These are phyloP conservation scores for Quambalaria eucalypti DNA, from an alignment of 1,284 basidiomycete genomes.

Conservation along the genomic window DNA sequence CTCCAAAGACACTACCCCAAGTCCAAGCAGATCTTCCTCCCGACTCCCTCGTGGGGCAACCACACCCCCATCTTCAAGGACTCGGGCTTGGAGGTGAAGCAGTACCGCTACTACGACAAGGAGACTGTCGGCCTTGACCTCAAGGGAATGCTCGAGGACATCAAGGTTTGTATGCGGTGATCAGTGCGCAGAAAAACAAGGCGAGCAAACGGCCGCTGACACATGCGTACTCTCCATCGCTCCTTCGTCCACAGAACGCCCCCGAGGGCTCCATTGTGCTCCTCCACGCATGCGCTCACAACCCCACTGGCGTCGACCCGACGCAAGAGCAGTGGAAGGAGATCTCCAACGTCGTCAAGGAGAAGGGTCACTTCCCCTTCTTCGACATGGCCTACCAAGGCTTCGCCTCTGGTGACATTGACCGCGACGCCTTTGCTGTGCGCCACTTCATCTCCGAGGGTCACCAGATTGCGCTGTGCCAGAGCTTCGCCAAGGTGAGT, in stretches of 20 bases:
- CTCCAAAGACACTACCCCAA: conserved; percentile 74
- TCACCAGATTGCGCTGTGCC: conserved; percentile 38
- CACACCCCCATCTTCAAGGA: conserved; percentile 68
- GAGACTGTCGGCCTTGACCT: conserved; percentile 47
- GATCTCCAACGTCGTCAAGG: conserved; percentile 48
- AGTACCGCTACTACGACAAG: conserved; percentile 58
- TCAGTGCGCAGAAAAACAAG: neutral
- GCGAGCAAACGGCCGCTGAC: neutral
- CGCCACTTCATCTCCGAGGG: conserved; percentile 49
- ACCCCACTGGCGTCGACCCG: conserved; percentile 50
- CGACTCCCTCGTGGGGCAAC: conserved; percentile 94
- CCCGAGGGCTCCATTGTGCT: conserved; percentile 52
- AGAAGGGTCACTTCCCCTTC: conserved; percentile 81
- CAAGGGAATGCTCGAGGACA: conserved; percentile 43
- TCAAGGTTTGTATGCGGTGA: conserved; percentile 14
- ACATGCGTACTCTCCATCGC: conserved; percentile 21
- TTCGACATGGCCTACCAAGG: conserved; percentile 81
- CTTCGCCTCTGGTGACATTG: conserved; percentile 42
- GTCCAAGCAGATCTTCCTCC: conserved; percentile 82
- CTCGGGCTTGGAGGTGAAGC: conserved; percentile 84
- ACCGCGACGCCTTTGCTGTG: conserved; percentile 44
- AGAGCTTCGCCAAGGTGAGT: conserved; percentile 38
- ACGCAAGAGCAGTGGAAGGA: conserved; percentile 44
- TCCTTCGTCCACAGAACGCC: conserved; percentile 41
- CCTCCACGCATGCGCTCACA: conserved; percentile 54